These are phyloP conservation scores for Grosmannia serpens DNA, from an alignment of 2,329 filamentous ascomycete genomes.

Conservation along the genomic window DNA sequence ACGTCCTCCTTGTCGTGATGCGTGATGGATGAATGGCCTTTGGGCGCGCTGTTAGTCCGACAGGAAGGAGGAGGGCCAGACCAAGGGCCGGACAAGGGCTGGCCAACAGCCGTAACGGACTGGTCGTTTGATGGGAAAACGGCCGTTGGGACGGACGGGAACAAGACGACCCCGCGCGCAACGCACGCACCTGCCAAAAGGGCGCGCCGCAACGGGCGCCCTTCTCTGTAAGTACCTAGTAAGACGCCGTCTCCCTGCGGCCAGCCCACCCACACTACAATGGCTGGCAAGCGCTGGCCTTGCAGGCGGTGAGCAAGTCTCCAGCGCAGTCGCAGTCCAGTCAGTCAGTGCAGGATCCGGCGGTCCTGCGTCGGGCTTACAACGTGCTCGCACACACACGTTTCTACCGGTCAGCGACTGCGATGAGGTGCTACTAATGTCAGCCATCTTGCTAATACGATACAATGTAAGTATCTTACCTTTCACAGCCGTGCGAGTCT, in stretches of 20 bases:
- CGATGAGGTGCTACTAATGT: too few species aligned
- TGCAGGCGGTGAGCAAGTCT: not conserved
- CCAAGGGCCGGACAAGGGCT: too few species aligned
- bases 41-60: not conserved
- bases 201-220: not conserved
- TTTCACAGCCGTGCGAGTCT: too few species aligned
- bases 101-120: too few species aligned
- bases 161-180: too few species aligned
- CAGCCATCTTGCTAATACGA: too few species aligned
- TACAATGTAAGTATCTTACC: not conserved
- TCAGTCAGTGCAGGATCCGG: not conserved
- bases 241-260: too few species aligned
- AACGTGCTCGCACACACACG: not conserved
- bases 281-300: not conserved
- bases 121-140: not conserved
- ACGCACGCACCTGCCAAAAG: not conserved
- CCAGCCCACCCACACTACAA: not conserved
- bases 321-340: not conserved
- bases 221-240: not conserved
- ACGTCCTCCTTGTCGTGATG: too few species aligned
- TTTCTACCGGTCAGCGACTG: too few species aligned
- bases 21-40: too few species aligned
- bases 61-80: not conserved
- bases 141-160: not conserved
- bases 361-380: not conserved